phyloP scores from a whole-genome alignment of 805 yeast species.

The Candida palmyrensis region DNA sequence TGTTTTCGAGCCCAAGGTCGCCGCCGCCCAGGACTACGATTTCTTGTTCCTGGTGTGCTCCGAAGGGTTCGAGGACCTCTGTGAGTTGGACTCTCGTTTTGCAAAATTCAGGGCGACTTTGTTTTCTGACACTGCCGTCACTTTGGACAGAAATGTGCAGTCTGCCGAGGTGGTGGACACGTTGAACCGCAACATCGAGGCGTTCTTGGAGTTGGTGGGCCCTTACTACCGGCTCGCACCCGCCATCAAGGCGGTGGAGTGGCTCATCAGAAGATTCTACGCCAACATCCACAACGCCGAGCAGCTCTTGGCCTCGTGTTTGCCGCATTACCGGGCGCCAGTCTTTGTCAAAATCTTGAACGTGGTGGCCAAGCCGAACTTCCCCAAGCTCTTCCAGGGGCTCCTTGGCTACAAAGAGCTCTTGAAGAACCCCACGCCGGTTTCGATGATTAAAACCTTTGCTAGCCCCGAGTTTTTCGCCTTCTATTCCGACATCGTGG shows the following conservation, averaged over 20 bases:
- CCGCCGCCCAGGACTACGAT: slow-evolving; percentile 93
- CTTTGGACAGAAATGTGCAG: slow-evolving; percentile 79
- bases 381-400: slow-evolving; percentile 81
- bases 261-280: slow-evolving; percentile 90
- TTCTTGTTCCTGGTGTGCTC: slow-evolving; percentile 64
- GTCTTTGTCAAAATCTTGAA: slow-evolving; percentile 73
- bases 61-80: slow-evolving; percentile 73
- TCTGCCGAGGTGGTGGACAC: slow-evolving; percentile 70
- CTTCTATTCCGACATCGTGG: slow-evolving; percentile 55
- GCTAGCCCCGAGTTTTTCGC: slow-evolving; percentile 61
- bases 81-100: slow-evolving; percentile 71
- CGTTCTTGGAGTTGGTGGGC: slow-evolving; percentile 67
- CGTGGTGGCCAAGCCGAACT: slow-evolving; percentile 48
- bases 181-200: slow-evolving; percentile 68
- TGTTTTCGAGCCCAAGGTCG: slow-evolving; percentile 77
- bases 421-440: slow-evolving; percentile 59
- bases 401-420: slow-evolving; percentile 61
- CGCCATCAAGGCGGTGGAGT: slow-evolving; percentile 79
- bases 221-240: slow-evolving; percentile 75
- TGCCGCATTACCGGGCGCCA: slow-evolving; percentile 77
- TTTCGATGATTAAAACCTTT: slow-evolving; percentile 68
- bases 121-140: slow-evolving; percentile 77
- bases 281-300: slow-evolving; percentile 81
- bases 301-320: slow-evolving; percentile 57
- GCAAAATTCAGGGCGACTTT: slow-evolving; percentile 61